phyloP scores from a whole-genome alignment of 106 monocot species.

The Agapanthus africanus region DNA sequence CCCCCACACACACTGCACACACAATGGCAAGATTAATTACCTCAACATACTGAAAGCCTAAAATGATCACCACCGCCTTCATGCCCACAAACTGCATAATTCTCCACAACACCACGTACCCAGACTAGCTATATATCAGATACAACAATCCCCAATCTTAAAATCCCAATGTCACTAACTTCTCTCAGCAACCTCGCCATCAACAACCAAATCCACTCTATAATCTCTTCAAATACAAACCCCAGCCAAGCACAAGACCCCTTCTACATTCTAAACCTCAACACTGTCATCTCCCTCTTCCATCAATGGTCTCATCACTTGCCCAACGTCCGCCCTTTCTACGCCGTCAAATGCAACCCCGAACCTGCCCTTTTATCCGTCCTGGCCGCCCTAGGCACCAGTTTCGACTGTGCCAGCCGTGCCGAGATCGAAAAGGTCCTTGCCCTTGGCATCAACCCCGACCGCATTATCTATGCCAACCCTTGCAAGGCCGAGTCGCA shows the following conservation, averaged over 20 bases:
- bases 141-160: no score
- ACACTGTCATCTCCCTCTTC: conserved; percentile 1
- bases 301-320: conserved; percentile 5
- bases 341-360: conserved; percentile 28
- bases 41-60: no score
- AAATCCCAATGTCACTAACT: no score
- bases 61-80: no score
- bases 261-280: conserved; percentile 21
- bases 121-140: no score
- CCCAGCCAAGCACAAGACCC: conserved; percentile 5
- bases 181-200: no score
- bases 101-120: no score
- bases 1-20: no score
- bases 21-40: no score
- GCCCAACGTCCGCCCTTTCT: conserved; percentile 8
- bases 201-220: no score
- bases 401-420: conserved; percentile 26
- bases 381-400: conserved; percentile 15
- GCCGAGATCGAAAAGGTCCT: conserved; percentile 16
- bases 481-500: conserved; percentile 30
- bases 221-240: conserved; percentile 1
- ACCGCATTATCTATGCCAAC: conserved; percentile 24
- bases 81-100: no score
- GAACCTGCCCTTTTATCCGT: conserved; percentile 6
- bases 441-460: conserved; percentile 11